Evolutionary conservation across 139 green algal genomes (phyloP), one percentile per base, ranked within the genome.

Genomic region (Chlorella sp.): DNA sequence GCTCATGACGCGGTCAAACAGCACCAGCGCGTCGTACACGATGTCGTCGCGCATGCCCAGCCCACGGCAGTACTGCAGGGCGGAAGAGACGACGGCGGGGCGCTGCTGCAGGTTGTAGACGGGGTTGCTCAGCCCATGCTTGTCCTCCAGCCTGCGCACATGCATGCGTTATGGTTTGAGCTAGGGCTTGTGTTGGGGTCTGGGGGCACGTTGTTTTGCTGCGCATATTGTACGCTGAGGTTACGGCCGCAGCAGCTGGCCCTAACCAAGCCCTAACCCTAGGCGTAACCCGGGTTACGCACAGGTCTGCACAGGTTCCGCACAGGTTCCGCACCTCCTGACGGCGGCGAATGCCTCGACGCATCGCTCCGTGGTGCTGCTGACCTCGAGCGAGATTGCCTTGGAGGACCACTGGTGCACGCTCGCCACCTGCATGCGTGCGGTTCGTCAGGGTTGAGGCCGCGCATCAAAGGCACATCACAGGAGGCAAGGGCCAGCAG

Each of bases 1-100:
- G 71, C 71, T 77, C 5, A 73, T 74, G 23, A 79, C 62, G 42
- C 67, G 66, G 74, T 85, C 79, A 49, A 85, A 81, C 33, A 85
- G 72, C 62, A 35, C 31, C 74, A 85, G 72, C 26, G 67, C 75
- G 63, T 85, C 80, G 59, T 85, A 82, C 5, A 77, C 71, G 27
- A 69, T 75, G 60, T 85, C 80, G 24, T 82, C 74, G 33, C 63
- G 72, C 31, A 85, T 70, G 29, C 33, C 55, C 34, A 85, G 80
- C 10, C 74, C 69, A 14, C 49, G 65, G 22, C 70, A 62, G 64
- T 85, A 85, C 72, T 85, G 80, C 35, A 82, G 69, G 33, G 69
- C 75, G 55, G 82, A 67, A 36, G 68, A n/a, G 31, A 85, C 72
- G 22, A 82, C 79, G 64, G 63, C 29, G 10, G 42, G 42, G 10